These are phyloP conservation scores for Ophiostoma piceae DNA, from an alignment of 2,329 filamentous ascomycete genomes.

Conservation along the genomic window DNA sequence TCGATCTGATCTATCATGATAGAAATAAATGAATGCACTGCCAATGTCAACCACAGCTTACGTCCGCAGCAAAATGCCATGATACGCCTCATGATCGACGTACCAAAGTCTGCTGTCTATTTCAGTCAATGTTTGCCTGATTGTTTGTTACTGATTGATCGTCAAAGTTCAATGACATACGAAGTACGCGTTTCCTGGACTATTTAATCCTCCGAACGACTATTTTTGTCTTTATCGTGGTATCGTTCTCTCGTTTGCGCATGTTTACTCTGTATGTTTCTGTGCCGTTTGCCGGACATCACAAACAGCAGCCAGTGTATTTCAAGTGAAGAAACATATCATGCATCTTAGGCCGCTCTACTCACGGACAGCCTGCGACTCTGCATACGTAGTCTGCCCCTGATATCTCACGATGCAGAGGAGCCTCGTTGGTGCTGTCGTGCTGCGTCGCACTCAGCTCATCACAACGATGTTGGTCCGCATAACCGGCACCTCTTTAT, in stretches of 20 bases:
- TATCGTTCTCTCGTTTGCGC: background rate
- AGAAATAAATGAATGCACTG: background rate
- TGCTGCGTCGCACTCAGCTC: background rate
- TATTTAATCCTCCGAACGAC: background rate
- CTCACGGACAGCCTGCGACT: no score
- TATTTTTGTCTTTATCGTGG: background rate
- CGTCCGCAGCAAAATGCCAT: background rate
- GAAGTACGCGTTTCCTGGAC: background rate
- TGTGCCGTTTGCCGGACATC: background rate
- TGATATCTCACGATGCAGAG: conserved; percentile 7
- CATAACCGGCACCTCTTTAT: background rate
- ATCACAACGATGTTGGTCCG: background rate
- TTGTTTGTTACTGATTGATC: background rate
- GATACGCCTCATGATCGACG: background rate
- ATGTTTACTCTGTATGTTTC: background rate
- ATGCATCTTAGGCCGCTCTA: no score
- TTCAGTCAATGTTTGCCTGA: background rate
- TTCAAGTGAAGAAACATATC: no score
- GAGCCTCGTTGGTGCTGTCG: background rate
- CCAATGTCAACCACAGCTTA: background rate
- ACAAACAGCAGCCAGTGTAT: no score
- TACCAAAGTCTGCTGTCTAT: background rate
- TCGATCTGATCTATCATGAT: background rate
- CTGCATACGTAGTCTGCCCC: background rate
- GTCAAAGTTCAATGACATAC: background rate